Percentiles rank a stretch among this genome's conserved stretches.
Evolutionary conservation across 2,329 filamentous ascomycete species (phyloP).

Genomic region (Fusarium papillatum): DNA sequence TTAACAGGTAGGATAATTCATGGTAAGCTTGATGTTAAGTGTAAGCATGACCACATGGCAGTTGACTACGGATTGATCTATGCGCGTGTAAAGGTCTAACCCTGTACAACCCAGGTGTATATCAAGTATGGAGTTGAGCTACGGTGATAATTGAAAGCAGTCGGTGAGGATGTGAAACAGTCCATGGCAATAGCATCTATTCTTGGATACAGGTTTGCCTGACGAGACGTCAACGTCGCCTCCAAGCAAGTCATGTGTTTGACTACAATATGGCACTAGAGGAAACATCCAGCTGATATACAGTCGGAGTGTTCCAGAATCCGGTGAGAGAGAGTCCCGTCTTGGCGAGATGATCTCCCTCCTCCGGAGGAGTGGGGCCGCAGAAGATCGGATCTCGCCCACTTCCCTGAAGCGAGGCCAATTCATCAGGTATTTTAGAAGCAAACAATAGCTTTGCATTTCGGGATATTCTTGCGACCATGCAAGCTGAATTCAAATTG

Average conservation of each 20-base stretch:
- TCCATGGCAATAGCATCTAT: not conserved
- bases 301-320: not conserved
- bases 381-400: slow-evolving; percentile 13
- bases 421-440: not conserved
- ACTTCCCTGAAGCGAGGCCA: not conserved
- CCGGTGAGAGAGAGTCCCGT: not conserved
- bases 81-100: not conserved
- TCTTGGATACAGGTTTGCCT: not conserved
- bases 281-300: not conserved
- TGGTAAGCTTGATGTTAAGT: not conserved
- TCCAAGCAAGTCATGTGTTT: not conserved
- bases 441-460: not conserved
- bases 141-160: not conserved
- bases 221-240: not conserved
- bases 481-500: not conserved
- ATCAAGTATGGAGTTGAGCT: not conserved
- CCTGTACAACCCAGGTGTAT: not conserved
- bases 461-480: slow-evolving; percentile 3
- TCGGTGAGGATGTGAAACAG: no score
- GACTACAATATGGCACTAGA: not conserved
- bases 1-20: not conserved
- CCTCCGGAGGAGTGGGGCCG: slow-evolving; percentile 9
- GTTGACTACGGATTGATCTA: not conserved
- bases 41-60: not conserved
- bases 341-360: not conserved